Evolutionary conservation across 164 flowering plant genomes (phyloP), one percentile per base, ranked within the genome.

Genomic region (Vitis amurensis): DNA sequence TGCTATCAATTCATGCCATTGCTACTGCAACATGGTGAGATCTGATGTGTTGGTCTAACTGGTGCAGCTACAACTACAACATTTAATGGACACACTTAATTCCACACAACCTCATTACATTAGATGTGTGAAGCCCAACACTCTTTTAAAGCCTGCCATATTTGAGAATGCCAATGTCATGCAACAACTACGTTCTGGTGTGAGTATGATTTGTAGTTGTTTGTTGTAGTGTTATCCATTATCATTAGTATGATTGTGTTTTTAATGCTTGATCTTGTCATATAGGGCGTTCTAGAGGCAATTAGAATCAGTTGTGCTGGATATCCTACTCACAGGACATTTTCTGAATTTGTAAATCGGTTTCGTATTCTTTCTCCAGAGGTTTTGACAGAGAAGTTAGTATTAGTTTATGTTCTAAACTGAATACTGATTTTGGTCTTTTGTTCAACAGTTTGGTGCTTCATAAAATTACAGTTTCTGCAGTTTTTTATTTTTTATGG

Each of bases 271-370:
- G 53, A 64, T 74, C 15, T 79, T 72, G 14, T 70, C 70, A 15
- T 84, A 69, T 73, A 94, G 98, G 98, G 98, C 80, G 96, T 94
- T 74, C 78, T 94, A 44, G 98, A 94, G 77, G 98, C 94, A 67
- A 88, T 94, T 55, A 82, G 92, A 84, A 89, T 94, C 66, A 90
- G 92, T 79, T 87, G 91, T 85, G 90, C 94, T 51, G 96, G 97
- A 75, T 92, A 86, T 72, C 97, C 98, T 71, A 86, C 96, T 72
- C 84, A 84, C n/a, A 79, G 78, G 74, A 83, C 87, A 50, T 92
- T 94, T 74, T 61, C 37, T 79, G 94, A 94, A 66, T 94, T 94
- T 67, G 77, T 92, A 17, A 65, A 74, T 56, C 89, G 98, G 13
- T 94, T 88, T 73, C 73, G 83, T 48, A 59, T 88, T 70, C 92